Evolutionary conservation across 208 protist species (phyloP).

Genomic region (Leishmania tarentolae): DNA sequence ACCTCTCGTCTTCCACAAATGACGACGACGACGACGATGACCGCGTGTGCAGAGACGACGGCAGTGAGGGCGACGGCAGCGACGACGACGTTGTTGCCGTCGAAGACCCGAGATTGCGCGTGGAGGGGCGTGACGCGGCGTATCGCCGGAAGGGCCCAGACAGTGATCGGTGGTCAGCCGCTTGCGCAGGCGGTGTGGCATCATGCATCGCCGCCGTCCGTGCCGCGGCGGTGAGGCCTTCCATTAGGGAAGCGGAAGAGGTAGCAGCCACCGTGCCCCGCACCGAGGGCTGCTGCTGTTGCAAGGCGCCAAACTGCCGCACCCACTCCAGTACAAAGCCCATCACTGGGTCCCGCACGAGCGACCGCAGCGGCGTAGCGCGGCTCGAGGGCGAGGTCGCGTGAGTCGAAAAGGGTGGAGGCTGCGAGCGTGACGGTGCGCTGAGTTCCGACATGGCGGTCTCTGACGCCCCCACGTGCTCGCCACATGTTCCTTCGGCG

Average conservation of each 20-base stretch:
- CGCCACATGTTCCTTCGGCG: background rate
- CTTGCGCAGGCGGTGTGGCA: background rate
- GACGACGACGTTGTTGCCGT: slow-evolving; percentile 9
- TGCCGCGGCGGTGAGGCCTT: slow-evolving; percentile 29
- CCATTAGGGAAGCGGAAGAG: background rate
- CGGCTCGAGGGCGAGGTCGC: background rate
- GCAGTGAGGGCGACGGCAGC: background rate
- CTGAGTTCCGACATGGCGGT: background rate
- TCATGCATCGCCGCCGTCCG: slow-evolving; percentile 4
- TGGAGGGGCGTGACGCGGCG: slow-evolving; percentile 16
- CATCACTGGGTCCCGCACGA: slow-evolving; percentile 68
- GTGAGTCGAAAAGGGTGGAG: background rate
- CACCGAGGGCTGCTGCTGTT: slow-evolving; percentile 10
- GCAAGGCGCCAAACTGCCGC: slow-evolving; percentile 41
- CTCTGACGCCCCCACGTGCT: background rate
- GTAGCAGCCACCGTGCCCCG: background rate
- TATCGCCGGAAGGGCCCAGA: background rate
- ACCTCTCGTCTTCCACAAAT: background rate
- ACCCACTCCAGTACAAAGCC: slow-evolving; percentile 81
- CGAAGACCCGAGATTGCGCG: slow-evolving; percentile 27
- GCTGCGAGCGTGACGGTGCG: background rate
- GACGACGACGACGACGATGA: slow-evolving; percentile 17
- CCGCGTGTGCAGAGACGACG: background rate
- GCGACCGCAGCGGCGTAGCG: background rate
- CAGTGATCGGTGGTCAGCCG: background rate